Evolutionary conservation across 208 protist species (phyloP).

Genomic region (Histomonas meleagridis): DNA sequence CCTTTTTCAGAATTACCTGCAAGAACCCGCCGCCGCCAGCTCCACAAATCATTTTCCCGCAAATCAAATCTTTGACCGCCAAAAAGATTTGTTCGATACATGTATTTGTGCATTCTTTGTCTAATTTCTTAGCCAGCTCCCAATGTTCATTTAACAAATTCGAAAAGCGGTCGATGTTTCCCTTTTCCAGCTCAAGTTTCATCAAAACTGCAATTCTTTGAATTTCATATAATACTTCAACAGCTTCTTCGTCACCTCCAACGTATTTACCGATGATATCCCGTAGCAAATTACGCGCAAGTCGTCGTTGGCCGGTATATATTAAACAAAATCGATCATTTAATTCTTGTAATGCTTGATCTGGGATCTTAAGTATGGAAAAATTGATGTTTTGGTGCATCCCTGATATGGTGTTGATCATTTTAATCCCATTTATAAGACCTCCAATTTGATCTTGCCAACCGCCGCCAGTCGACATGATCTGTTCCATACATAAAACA

Average conservation of each 20-base stretch:
- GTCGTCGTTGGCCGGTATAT: not conserved
- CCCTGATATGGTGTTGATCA: not conserved
- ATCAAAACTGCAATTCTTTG: not conserved
- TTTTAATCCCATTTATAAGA: not conserved
- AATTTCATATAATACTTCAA: not conserved
- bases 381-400: not conserved
- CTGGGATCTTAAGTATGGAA: not conserved
- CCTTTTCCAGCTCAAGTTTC: not conserved
- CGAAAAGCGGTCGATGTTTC: not conserved
- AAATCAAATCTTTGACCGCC: not conserved
- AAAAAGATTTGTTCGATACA: not conserved
- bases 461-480: not conserved
- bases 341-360: not conserved
- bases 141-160: not conserved
- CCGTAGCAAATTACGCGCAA: not conserved
- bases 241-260: not conserved
- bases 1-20: not conserved
- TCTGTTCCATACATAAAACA: not conserved
- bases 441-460: constrained; percentile 8
- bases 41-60: not conserved
- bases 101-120: not conserved
- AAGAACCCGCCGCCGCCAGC: not conserved
- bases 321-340: not conserved
- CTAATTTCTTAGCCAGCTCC: not conserved
- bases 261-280: not conserved